Evolutionary conservation across 192 early-diverging fungal genomes (phyloP).

Genomic region (Radiomyces spectabilis): DNA sequence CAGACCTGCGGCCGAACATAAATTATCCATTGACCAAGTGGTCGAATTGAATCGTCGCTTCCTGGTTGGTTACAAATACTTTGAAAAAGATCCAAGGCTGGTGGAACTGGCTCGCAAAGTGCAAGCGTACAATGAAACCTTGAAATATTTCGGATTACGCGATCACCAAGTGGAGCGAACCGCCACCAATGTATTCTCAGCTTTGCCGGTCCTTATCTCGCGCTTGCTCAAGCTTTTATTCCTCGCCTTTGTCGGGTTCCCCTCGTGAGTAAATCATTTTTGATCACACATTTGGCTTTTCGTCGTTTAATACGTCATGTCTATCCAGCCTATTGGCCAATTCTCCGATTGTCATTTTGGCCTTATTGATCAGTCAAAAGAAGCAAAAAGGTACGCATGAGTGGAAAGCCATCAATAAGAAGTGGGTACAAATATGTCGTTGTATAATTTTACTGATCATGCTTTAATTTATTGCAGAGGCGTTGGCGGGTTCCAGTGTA

Average conservation of each 20-base stretch:
- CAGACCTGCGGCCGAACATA: slow-evolving; percentile 67
- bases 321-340: slow-evolving; percentile 37
- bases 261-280: slow-evolving; percentile 80
- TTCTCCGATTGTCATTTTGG: slow-evolving; percentile 19
- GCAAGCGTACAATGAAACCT: slow-evolving; percentile 74
- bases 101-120: slow-evolving; percentile 64
- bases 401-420: not conserved
- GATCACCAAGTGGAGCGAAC: slow-evolving; percentile 93
- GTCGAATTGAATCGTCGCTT: slow-evolving; percentile 90
- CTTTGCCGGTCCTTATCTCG: slow-evolving; percentile 56
- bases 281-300: too few species aligned
- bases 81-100: slow-evolving; percentile 73
- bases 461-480: slow-evolving; percentile 40
- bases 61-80: slow-evolving; percentile 68
- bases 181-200: slow-evolving; percentile 53
- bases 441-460: not conserved
- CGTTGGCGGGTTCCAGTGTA: slow-evolving; percentile 79
- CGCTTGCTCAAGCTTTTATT: slow-evolving; percentile 62
- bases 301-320: not conserved
- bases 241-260: slow-evolving; percentile 72
- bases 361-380: slow-evolving; percentile 12
- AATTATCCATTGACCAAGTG: slow-evolving; percentile 73
- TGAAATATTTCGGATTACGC: slow-evolving; percentile 84
- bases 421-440: not conserved
- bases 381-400: slow-evolving; percentile 23